These are phyloP conservation scores for Luzula sylvatica DNA, from an alignment of 176 grass and related monocot species.

Conservation along the genomic window DNA sequence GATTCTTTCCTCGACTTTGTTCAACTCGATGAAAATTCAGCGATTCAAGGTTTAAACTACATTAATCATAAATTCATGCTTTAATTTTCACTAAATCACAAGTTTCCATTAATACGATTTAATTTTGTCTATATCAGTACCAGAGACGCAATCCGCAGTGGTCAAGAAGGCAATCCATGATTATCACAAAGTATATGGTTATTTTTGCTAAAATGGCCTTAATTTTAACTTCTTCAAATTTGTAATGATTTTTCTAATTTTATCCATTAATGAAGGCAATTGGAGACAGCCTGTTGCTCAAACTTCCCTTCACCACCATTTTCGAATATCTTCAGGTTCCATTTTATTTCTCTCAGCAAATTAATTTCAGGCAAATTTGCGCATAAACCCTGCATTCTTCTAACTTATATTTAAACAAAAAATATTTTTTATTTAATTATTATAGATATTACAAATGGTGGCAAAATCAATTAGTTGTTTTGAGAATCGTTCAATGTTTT, in stretches of 20 bases:
- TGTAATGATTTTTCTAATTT: too few species aligned
- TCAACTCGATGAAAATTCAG: constrained; percentile 46
- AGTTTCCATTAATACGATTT: constrained; percentile 12
- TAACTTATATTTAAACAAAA: constrained; percentile 3
- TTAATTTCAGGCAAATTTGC: too few species aligned
- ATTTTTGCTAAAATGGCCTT: too few species aligned
- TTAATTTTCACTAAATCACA: not conserved
- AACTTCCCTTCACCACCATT: constrained; percentile 87
- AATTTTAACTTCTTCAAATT: too few species aligned
- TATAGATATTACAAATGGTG: constrained; percentile 70
- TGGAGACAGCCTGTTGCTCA: constrained; percentile 64
- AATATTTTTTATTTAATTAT: constrained; percentile 4
- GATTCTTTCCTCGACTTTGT: constrained; percentile 82
- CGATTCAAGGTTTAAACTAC: constrained; percentile 56
- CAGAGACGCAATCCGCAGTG: constrained; percentile 22
- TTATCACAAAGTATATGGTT: constrained; percentile 37
- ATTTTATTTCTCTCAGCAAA: too few species aligned
- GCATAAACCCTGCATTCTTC: not conserved
- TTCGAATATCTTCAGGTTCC: constrained; percentile 99
- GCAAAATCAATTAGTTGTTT: constrained; percentile 55
- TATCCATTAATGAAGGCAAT: constrained; percentile 42
- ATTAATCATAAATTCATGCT: not conserved
- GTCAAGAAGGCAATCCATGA: constrained; percentile 62
- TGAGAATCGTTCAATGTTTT: constrained; percentile 56
- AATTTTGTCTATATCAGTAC: constrained; percentile 27